Percentiles rank a stretch among this genome's conserved stretches.
Evolutionary conservation across 2,329 filamentous ascomycete genomes (phyloP).

Genomic region (Apiospora arundinis): DNA sequence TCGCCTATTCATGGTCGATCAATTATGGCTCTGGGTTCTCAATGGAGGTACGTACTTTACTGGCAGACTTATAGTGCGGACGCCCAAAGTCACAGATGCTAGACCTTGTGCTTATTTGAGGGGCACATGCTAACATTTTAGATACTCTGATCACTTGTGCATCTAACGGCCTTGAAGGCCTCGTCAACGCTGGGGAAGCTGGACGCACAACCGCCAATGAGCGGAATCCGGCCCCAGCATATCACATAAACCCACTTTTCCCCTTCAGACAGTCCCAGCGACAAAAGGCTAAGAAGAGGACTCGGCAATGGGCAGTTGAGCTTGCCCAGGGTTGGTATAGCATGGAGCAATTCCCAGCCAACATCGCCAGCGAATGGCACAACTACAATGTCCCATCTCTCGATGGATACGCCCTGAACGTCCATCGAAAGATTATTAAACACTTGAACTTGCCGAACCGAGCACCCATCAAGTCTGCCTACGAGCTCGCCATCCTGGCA

Average conservation of each 20-base stretch:
- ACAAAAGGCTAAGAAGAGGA: not conserved
- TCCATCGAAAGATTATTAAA: not conserved
- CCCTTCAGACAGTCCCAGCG: not conserved
- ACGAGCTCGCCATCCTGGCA: not conserved
- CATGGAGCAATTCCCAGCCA: not conserved
- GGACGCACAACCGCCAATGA: too few relatives aligned
- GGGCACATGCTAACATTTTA: not conserved
- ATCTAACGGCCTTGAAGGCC: not conserved
- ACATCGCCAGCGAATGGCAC: not conserved
- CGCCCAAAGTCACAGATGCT: too few relatives aligned
- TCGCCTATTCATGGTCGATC: constrained; percentile 21
- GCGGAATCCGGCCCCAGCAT: not conserved
- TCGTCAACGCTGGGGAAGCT: not conserved
- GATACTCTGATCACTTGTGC: not conserved
- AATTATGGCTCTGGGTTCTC: constrained; percentile 20
- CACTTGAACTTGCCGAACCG: not conserved
- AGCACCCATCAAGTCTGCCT: not conserved
- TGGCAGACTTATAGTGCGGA: too few relatives aligned
- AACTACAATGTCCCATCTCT: too few relatives aligned
- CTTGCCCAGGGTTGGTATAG: not conserved
- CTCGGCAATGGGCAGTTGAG: not conserved
- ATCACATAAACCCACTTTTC: not conserved
- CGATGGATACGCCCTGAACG: not conserved
- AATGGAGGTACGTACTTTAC: not conserved
- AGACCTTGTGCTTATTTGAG: not conserved